Base-by-base conservation (phyloP, 2,329 filamentous ascomycete species). In the Penicillium sp. region DNA sequence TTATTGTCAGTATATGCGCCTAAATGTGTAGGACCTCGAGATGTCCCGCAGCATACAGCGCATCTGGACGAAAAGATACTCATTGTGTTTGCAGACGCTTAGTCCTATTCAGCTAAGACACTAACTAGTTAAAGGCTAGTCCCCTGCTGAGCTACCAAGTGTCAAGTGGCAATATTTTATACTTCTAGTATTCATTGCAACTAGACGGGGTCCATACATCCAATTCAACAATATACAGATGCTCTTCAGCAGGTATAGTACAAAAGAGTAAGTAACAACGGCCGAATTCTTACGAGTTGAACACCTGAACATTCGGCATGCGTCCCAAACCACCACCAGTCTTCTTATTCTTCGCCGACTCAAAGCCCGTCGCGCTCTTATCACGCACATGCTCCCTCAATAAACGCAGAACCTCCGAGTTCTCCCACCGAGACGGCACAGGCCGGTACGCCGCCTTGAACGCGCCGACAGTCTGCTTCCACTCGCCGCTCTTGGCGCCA, bases 361-460 rank as follows among this genome's bases (percentile, higher is more conserved):
- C 63, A 45, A 67, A 69, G 4, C 67, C 69, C 35, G 53, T 57
- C 18, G 84, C 83, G 61, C 83, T 87, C 59, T 81, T 77, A 52
- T 80, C 76, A 59, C 81, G 79, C 23, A 97, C 93, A 74, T 98
- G 93, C 59, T 79, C 76, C 65, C 91, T 78, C 67, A 98, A 67
- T 76, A 93, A 71, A 22, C 67, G 68, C 60, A 98, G 71, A 44
- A 96, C 81, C 73, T 90, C 84, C 56, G 87, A 94, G 52, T 85
- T 82, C 69, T 78, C 81, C 93, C 93, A 98, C 53, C 91, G 78
- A 59, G 74, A 71, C 10, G 93, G 93, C 47, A 97, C 90, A 31
- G 91, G 91, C 45, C 91, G 77, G 71, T 96, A 96, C 28, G 90
- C 89, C 24, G 91, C 89, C 76, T 87, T 91, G 71, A 95, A 96